Conservation (phyloP, 139 green algal species). For the Diplosphaera chodatii region DNA sequence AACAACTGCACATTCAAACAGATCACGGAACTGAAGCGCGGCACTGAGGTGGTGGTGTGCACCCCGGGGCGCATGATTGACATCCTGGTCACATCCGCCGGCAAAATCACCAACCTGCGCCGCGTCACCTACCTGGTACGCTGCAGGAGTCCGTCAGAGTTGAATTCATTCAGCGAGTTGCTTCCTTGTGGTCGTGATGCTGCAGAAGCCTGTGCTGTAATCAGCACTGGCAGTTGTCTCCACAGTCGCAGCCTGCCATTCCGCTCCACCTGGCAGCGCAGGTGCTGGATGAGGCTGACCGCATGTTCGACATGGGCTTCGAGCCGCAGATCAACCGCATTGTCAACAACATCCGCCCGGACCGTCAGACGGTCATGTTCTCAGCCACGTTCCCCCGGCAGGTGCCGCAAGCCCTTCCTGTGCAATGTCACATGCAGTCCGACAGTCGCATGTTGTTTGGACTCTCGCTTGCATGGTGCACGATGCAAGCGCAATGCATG, state of each 20-base stretch:
- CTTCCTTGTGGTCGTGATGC: no score
- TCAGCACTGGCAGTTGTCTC: no score
- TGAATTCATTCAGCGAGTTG: no score
- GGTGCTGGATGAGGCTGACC: constrained; percentile 95
- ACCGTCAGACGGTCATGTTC: constrained; percentile 97
- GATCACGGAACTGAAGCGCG: constrained; percentile 88
- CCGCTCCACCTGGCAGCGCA: not conserved
- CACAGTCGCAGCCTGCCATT: no score
- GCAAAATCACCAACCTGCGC: constrained; percentile 94
- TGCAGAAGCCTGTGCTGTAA: no score
- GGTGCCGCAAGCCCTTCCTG: constrained; percentile 29
- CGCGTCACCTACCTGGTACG: constrained; percentile 88
- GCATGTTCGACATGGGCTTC: constrained; percentile 99
- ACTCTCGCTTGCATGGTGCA: not conserved
- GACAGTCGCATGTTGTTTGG: no score
- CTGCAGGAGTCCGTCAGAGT: no score
- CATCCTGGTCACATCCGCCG: constrained; percentile 77
- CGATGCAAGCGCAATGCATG: not conserved
- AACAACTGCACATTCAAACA: no score
- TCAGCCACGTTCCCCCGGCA: constrained; percentile 90
- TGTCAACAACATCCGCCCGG: constrained; percentile 80
- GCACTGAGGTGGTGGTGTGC: constrained; percentile 80
- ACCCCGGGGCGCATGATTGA: constrained; percentile 98
- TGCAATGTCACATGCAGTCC: no score
- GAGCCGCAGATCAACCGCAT: constrained; percentile 82